A percentile compares a stretch with the other conserved stretches of the same genome.
Evolutionary conservation across 139 green algal genomes (phyloP).

Genomic region (Bryopsis sp.): DNA sequence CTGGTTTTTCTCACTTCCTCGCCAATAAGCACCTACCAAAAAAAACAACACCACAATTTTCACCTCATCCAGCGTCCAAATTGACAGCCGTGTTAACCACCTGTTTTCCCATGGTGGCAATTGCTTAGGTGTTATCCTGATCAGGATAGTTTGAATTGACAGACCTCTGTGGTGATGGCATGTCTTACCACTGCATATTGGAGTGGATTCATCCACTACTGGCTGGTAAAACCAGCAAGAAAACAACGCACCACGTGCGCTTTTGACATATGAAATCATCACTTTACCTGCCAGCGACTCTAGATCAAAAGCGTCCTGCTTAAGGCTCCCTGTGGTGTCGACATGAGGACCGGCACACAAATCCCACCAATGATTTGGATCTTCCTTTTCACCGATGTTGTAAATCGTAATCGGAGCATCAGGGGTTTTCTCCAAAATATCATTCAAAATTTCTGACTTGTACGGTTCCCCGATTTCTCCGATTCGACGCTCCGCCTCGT

Average conservation of each 20-base stretch:
- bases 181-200: too few relatives aligned
- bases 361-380: conserved; percentile 78
- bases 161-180: too few relatives aligned
- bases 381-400: conserved; percentile 79
- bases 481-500: conserved; percentile 79
- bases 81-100: too few relatives aligned
- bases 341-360: conserved; percentile 94
- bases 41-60: too few relatives aligned
- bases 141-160: too few relatives aligned
- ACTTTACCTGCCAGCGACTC: conserved; percentile 76
- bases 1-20: conserved; percentile 76
- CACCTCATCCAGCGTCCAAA: too few relatives aligned
- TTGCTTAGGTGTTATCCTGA: too few relatives aligned
- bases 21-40: conserved; percentile 65
- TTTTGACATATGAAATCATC: too few relatives aligned
- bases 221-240: too few relatives aligned
- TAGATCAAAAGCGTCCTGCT: conserved; percentile 73
- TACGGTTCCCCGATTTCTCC: conserved; percentile 78
- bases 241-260: too few relatives aligned
- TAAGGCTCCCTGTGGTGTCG: conserved; percentile 65
- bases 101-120: too few relatives aligned
- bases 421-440: conserved; percentile 59
- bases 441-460: conserved; percentile 94
- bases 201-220: too few relatives aligned
- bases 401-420: conserved; percentile 93